Conservation (phyloP, 768 basidiomycete genomes). For the Termitomyces heimii region DNA sequence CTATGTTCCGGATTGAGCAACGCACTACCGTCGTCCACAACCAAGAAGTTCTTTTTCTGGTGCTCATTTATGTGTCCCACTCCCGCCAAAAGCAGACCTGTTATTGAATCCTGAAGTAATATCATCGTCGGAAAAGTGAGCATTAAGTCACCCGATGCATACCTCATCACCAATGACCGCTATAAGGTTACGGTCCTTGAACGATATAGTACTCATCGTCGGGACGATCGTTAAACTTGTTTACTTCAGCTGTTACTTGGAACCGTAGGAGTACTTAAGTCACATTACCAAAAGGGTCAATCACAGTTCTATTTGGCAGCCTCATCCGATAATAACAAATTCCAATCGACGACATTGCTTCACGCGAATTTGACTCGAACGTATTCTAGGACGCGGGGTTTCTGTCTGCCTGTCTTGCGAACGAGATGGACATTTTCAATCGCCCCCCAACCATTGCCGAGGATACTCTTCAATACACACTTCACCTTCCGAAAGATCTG, state of each 20-base stretch:
- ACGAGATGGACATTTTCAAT: constrained; percentile 63
- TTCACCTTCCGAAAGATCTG: constrained; percentile 54
- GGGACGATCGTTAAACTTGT: neutral
- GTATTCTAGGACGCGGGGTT: neutral
- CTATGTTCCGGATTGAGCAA: constrained; percentile 5
- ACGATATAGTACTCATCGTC: constrained; percentile 31
- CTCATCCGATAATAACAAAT: constrained; percentile 2
- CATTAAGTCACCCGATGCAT: constrained; percentile 8
- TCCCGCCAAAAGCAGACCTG: constrained; percentile 91
- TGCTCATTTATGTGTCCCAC: constrained; percentile 87
- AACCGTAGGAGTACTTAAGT: neutral
- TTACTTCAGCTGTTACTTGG: neutral
- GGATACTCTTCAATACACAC: constrained; percentile 74
- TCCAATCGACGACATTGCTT: neutral
- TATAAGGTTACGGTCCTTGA: constrained; percentile 81
- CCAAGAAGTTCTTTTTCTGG: constrained; percentile 96
- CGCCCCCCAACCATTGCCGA: constrained; percentile 75
- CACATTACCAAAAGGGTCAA: neutral
- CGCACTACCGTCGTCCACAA: constrained; percentile 93
- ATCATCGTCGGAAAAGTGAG: constrained; percentile 5
- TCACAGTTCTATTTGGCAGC: constrained; percentile 5
- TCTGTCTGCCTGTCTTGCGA: neutral
- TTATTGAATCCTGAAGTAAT: constrained; percentile 81
- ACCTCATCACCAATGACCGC: constrained; percentile 99
- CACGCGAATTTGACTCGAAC: neutral